Percentiles rank a stretch among this genome's conserved stretches.
These are phyloP conservation scores for Xylogone sp. DNA, from an alignment of 2,329 filamentous ascomycete species.

Conservation along the genomic window DNA sequence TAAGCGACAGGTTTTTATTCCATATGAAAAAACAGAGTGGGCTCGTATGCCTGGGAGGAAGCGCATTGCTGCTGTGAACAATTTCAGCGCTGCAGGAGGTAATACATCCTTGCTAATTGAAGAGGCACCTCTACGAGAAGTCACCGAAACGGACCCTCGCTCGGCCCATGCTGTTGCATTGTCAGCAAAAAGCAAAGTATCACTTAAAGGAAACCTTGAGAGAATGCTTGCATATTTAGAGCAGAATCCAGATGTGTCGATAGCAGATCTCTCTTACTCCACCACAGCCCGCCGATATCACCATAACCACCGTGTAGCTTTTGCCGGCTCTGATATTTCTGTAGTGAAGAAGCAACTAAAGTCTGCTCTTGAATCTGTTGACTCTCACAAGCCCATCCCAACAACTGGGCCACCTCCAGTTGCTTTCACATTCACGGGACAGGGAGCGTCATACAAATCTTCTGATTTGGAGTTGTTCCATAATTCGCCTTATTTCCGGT, in stretches of 20 bases:
- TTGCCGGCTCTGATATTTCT: constrained; percentile 34
- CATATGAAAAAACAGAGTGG: constrained; percentile 7
- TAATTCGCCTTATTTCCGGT: constrained; percentile 31
- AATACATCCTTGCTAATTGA: constrained; percentile 18
- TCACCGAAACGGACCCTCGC: constrained; percentile 25
- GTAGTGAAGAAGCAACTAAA: constrained; percentile 7
- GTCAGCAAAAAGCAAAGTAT: constrained; percentile 37
- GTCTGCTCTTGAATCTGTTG: constrained; percentile 7
- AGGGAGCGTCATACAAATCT: constrained; percentile 40
- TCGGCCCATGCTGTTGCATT: constrained; percentile 37
- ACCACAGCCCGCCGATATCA: constrained; percentile 46
- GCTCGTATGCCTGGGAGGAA: constrained; percentile 23
- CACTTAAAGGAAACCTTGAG: constrained; percentile 9
- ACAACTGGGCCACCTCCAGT: constrained; percentile 1
- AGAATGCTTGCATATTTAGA: constrained; percentile 10
- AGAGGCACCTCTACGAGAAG: constrained; percentile 20
- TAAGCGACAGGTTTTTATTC: constrained; percentile 42
- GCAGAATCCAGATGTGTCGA: constrained; percentile 6
- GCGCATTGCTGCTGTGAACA: constrained; percentile 40
- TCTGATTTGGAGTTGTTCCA: constrained; percentile 36
- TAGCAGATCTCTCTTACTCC: constrained; percentile 15
- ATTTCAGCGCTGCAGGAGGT: constrained; percentile 36
- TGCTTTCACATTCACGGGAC: constrained; percentile 23
- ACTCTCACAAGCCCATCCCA: not conserved
- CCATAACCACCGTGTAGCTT: constrained; percentile 49